Evolutionary conservation across 2,329 filamentous ascomycete species (phyloP).

Genomic region (Alternaria rosae): DNA sequence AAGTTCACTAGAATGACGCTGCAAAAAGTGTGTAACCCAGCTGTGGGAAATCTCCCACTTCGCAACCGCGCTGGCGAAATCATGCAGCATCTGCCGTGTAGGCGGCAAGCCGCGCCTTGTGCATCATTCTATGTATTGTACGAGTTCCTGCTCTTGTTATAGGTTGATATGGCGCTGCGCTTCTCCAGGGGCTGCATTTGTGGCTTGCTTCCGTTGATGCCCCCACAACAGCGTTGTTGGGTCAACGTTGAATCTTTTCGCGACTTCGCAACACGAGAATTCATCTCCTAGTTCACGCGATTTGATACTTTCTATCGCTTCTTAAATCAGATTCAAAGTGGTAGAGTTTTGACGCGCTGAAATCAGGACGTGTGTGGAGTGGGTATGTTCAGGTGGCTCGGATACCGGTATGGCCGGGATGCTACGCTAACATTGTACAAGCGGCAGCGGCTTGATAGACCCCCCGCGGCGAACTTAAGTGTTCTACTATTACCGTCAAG

Average conservation of each 20-base stretch:
- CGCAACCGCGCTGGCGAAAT: neutral
- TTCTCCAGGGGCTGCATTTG: neutral
- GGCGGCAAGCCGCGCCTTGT: neutral
- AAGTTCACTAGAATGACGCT: slow-evolving; percentile 3
- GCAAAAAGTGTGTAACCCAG: slow-evolving; percentile 15
- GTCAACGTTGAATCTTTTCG: neutral
- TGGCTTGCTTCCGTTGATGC: neutral
- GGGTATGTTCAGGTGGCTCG: too few relatives aligned
- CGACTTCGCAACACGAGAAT: neutral
- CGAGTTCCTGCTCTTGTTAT: neutral
- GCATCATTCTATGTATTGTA: neutral
- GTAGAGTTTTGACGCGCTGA: neutral
- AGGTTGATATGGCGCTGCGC: neutral
- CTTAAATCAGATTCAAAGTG: neutral
- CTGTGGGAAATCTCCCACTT: slow-evolving; percentile 11
- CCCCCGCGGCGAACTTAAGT: too few relatives aligned
- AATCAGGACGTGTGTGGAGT: too few relatives aligned
- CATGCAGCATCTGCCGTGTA: neutral
- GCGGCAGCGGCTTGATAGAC: too few relatives aligned
- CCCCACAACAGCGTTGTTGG: neutral
- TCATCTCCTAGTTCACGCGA: neutral
- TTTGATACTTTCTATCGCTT: neutral
- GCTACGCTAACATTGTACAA: too few relatives aligned
- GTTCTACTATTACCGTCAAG: too few relatives aligned
- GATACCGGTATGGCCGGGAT: too few relatives aligned